These are phyloP conservation scores for Hemileia vastatrix DNA, from an alignment of 1,284 basidiomycete species.

Conservation along the genomic window DNA sequence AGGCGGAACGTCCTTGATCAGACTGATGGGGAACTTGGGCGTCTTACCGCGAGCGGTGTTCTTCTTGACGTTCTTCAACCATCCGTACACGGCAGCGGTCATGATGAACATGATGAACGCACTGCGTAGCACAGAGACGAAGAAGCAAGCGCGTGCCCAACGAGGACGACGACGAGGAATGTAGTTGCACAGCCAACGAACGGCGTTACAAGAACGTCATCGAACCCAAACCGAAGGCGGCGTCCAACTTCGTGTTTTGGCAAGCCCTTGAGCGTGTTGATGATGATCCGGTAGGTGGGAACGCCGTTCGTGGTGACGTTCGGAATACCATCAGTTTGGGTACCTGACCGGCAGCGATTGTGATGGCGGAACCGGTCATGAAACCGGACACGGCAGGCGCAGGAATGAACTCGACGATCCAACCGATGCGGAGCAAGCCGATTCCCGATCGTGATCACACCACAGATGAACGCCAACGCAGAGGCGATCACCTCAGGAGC, in stretches of 20 bases:
- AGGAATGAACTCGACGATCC: conserved; percentile 92
- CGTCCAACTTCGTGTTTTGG: conserved; percentile 62
- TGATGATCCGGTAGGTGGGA: conserved; percentile 75
- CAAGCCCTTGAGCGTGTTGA: conserved; percentile 79
- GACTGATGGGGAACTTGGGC: no score
- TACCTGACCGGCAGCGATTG: conserved; percentile 40
- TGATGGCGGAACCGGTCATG: conserved; percentile 49
- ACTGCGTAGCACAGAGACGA: conserved; percentile 70
- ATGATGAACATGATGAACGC: conserved; percentile 75
- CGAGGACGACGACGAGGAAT: no score
- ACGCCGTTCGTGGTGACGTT: conserved; percentile 62
- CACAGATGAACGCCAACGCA: conserved; percentile 74
- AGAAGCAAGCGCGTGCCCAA: conserved; percentile 73
- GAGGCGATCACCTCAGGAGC: conserved; percentile 65
- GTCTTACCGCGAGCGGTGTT: no score
- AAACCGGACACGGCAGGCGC: conserved; percentile 82
- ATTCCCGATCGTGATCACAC: conserved; percentile 87
- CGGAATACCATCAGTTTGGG: conserved; percentile 54
- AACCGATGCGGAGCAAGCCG: conserved; percentile 81
- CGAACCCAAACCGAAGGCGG: conserved; percentile 77
- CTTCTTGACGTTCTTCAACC: conserved; percentile 70
- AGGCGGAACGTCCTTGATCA: conserved; percentile 47
- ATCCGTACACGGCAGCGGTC: conserved; percentile 74
- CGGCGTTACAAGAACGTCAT: conserved; percentile 61
- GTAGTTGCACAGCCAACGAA: conserved; percentile 59